These are phyloP conservation scores for Cladosporium sp. DNA, from an alignment of 2,329 filamentous ascomycete genomes.

Conservation along the genomic window DNA sequence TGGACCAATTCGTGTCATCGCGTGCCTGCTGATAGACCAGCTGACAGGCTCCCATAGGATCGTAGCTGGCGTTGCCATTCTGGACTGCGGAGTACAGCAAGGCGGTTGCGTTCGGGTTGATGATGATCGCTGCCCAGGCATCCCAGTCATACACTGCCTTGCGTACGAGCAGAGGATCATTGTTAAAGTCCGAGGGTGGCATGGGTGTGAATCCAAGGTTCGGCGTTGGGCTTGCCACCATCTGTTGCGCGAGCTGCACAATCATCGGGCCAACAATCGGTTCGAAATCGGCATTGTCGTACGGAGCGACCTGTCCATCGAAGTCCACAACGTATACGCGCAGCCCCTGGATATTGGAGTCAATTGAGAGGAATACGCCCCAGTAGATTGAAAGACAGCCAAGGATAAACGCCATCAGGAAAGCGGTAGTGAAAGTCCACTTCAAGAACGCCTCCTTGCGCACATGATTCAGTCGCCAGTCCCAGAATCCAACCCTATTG, in stretches of 20 bases:
- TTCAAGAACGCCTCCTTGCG: conserved; percentile 42
- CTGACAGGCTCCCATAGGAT: conserved; percentile 60
- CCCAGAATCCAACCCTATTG: conserved; percentile 47
- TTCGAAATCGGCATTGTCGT: conserved; percentile 43
- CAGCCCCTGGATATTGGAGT: conserved; percentile 51
- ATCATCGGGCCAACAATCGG: conserved; percentile 60
- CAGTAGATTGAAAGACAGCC: conserved; percentile 61
- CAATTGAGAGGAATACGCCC: conserved; percentile 56
- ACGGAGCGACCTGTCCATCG: conserved; percentile 57
- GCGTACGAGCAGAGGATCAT: conserved; percentile 58
- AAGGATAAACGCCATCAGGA: conserved; percentile 59
- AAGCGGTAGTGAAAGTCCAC: conserved; percentile 47
- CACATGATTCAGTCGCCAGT: conserved; percentile 42
- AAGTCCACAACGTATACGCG: conserved; percentile 64
- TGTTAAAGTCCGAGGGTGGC: conserved; percentile 53
- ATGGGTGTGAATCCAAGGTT: conserved; percentile 55
- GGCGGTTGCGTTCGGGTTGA: conserved; percentile 63
- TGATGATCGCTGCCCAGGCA: conserved; percentile 61
- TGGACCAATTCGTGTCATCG: conserved; percentile 56
- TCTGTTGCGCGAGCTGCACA: conserved; percentile 47
- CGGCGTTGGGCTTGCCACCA: conserved; percentile 41
- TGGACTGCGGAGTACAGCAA: conserved; percentile 57
- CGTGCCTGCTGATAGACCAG: conserved; percentile 57
- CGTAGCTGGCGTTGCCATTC: conserved; percentile 59
- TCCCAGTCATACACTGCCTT: conserved; percentile 60